Base-by-base conservation (phyloP, 1,284 basidiomycete genomes). In the Cutaneotrichosporon cavernicola region DNA sequence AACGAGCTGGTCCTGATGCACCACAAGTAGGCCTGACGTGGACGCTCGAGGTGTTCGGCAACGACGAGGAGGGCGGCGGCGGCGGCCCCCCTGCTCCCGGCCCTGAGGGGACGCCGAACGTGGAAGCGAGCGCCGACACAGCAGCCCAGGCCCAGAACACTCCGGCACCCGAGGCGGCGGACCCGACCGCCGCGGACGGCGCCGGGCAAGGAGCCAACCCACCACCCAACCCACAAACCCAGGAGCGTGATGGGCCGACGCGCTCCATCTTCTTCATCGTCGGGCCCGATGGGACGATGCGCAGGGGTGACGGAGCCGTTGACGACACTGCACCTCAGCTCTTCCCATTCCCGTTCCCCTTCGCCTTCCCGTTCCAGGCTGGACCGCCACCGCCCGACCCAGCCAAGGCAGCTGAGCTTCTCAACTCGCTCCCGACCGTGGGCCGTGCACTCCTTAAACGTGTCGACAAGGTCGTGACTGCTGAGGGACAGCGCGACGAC, bases 391-490 rank as follows among this genome's bases (percentile, higher is more conserved):
- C 61, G 13, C 66, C 73, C 10, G 71, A 77, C 60, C 76, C 76
- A 0, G 74, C 67, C 46, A 76, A 76, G 62, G 76, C 78, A 1
- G 72, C 71, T 4, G 78, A 78, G 64, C 68, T 80, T 0, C 63
- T 80, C n/a, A 57, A 68, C 21, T 78, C 76, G 0, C 60, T 79
- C 13, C 72, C 73, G 21, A 70, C 68, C 1, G 73, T 79, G 1
- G 68, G 66, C 4, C 62, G 64, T 21, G 66, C 68, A 0, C 61
- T 77, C 47, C 65, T 80, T 50, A 64, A 65, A n/a, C 63, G 76
- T 10, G 70, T 80, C 11, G 67, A 78, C 58, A 66, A 69, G 66
- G 68, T 78, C 10, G 63, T 74, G 21, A 66, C 70, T 1, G 76
- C 76, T 3, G 76, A 78, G 59, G 70, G 73, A 3, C 67, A 66